phyloP scores from a whole-genome alignment of 1,284 basidiomycete genomes.

The Cystobasidiaceae sp. region DNA sequence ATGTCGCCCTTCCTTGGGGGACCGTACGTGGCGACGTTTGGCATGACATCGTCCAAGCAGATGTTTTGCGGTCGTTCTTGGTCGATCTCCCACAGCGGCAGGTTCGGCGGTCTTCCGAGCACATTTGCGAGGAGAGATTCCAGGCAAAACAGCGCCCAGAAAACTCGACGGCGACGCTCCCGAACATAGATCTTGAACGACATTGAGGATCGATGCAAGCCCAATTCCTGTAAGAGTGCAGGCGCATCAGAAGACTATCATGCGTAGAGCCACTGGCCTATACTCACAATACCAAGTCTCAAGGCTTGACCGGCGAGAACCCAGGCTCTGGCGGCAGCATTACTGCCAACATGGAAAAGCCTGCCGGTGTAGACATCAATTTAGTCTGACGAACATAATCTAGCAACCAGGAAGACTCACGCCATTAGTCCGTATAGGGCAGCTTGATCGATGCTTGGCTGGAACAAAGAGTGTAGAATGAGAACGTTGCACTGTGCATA shows the following conservation, averaged over 20 bases:
- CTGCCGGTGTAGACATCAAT: neutral
- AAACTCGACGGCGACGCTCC: constrained; percentile 14
- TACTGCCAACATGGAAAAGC: constrained; percentile 13
- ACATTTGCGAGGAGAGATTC: constrained; percentile 28
- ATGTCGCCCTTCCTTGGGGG: neutral
- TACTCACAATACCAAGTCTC: constrained; percentile 25
- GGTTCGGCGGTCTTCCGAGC: constrained; percentile 13
- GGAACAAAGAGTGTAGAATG: constrained; percentile 15
- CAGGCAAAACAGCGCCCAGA: constrained; percentile 28
- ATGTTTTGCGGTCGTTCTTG: constrained; percentile 15
- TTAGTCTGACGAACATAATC: neutral
- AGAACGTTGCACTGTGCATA: constrained; percentile 24
- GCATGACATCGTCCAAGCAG: constrained; percentile 1
- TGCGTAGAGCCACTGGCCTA: neutral
- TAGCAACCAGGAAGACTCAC: neutral
- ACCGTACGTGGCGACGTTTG: neutral
- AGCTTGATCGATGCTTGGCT: constrained; percentile 26
- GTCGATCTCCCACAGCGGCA: constrained; percentile 27
- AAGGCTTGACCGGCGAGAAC: constrained; percentile 23
- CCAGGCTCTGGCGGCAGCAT: constrained; percentile 29
- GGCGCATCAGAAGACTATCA: neutral
- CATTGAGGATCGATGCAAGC: constrained; percentile 23
- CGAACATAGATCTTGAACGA: constrained; percentile 15
- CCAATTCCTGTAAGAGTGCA: neutral
- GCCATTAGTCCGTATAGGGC: constrained; percentile 19